Conservation (phyloP, 192 early-diverging fungal genomes). For the Coemansia sp. region DNA sequence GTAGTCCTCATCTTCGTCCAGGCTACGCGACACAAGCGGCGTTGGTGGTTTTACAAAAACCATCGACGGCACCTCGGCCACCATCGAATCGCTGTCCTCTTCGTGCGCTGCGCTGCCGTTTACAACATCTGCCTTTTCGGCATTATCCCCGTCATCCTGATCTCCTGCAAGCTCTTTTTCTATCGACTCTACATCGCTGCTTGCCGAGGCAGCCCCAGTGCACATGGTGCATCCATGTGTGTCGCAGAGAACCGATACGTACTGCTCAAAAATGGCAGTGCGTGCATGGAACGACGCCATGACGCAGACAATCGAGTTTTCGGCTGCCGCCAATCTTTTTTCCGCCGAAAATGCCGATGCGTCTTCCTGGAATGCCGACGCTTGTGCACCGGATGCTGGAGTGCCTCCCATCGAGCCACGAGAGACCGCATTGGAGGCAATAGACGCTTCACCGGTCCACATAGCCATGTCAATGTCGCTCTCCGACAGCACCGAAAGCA, state of each 20-base stretch:
- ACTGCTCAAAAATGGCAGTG: constrained; percentile 76
- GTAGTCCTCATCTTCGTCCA: constrained; percentile 56
- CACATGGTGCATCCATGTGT: constrained; percentile 37
- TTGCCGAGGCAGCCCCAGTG: constrained; percentile 15
- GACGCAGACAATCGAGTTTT: constrained; percentile 37
- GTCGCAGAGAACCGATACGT: constrained; percentile 63
- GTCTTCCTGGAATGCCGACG: not conserved
- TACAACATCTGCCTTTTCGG: not conserved
- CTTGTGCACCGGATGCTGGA: not conserved
- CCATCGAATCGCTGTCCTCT: constrained; percentile 1
- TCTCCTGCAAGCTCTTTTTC: constrained; percentile 3
- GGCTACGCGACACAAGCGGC: constrained; percentile 20
- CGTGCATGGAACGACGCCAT: constrained; percentile 70
- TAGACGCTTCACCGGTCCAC: constrained; percentile 35
- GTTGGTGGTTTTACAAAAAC: constrained; percentile 1
- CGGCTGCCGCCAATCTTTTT: constrained; percentile 19
- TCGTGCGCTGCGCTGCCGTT: not conserved
- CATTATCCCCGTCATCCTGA: not conserved
- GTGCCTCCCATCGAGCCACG: constrained; percentile 14
- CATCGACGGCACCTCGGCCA: constrained; percentile 16
- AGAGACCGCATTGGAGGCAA: constrained; percentile 23
- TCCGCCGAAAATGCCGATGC: not conserved
- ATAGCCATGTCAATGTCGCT: constrained; percentile 48
- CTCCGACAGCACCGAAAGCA: constrained; percentile 40
- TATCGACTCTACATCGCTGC: constrained; percentile 9